Base-by-base conservation (phyloP, 164 flowering plant genomes). In the Platanus orientalis region DNA sequence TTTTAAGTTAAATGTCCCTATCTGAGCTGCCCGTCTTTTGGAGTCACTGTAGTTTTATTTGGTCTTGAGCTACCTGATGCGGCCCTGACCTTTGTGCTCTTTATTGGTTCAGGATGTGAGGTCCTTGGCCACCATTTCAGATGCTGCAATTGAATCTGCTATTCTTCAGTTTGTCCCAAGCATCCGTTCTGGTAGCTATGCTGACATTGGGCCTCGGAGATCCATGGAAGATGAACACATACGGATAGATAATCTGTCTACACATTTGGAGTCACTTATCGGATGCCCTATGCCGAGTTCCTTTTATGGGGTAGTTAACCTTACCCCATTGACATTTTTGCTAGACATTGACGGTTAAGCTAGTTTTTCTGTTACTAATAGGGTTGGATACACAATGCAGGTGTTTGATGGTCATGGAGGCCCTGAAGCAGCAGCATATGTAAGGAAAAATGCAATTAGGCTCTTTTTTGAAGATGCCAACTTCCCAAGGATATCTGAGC, bases 391-490 rank as follows among this genome's bases (percentile, higher is more conserved):
- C 27, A 52, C 23, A n/a, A 9, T 60, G 25, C 74, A 88, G 93
- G 87, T 93, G 13, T 90, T 90, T 75, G 98, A 93, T 76, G 98
- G 98, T 44, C 98, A 93, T 79, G 98, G 97, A 36, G 98, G 98
- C 23, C 74, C 94, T 60, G 96, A 90, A 69, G 98, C 98, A 9
- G 89, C 98, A 39, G 80, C 90, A 39, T 90, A 73, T 80, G 62
- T 90, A 24, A 80, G 75, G 60, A 79, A 81, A 55, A 85, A 90
- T 80, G 84, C 74, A 7, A 68, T 77, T 20, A 79, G 76, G 57
- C 70, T 93, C 45, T 81, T 90, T 60, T 90, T 93, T 69, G 82
- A 87, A 64, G 92, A 84, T 71, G 80, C 69, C 19, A 71, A 71
- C 53, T 83, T 90, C 62, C 96, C 90, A 1, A 81, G 71, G 60